Evolutionary conservation across 2,329 filamentous ascomycete genomes (phyloP), one percentile per base, ranked within the genome.

Genomic region (Penicillium carneum): DNA sequence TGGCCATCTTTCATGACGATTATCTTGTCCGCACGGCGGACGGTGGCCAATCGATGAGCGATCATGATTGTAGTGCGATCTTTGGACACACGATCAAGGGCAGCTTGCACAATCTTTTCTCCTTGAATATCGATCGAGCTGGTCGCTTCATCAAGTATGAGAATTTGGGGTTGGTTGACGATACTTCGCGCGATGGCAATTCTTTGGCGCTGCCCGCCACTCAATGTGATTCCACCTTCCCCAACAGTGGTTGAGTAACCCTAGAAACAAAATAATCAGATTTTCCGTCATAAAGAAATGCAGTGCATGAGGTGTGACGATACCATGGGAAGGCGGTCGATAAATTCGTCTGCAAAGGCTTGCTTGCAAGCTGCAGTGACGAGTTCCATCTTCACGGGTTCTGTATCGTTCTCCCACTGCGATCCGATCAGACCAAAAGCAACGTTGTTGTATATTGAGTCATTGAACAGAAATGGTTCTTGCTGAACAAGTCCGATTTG

Each of bases 171-270:
- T 52, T 87, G 80, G 47, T 88, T 86, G 55, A 92, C 82, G 31
- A 92, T 87, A 11, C 88, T 88, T 8, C 90, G 82, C 0, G 90
- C 90, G 63, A 93, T 92, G 2, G 90, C 88, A 26, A 96, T 84
- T 5, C 92, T 86, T 74, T 96, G 92, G n/a, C 91, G 86, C 74
- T 96, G 92, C 0, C 92, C 92, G n/a, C 91, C 90, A 11, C 89
- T 92, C 1, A 96, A 80, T 72, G 91, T 92, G 49, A 90, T 88
- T 4, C 92, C 92, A 31, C 85, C 85, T 71, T 94, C 91, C 1
- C 92, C 92, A 1, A 95, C 91, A 9, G 85, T 77, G 0, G 91
- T 92, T 4, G 89, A 84, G 71, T 93, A 93, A 1, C 87, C 86
- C 80, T 90, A 39, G 4, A 39, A n/a, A 50, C 42, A 39, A 11